Base-by-base conservation (phyloP, 345 rosid genomes). In the Boechera stricta region DNA sequence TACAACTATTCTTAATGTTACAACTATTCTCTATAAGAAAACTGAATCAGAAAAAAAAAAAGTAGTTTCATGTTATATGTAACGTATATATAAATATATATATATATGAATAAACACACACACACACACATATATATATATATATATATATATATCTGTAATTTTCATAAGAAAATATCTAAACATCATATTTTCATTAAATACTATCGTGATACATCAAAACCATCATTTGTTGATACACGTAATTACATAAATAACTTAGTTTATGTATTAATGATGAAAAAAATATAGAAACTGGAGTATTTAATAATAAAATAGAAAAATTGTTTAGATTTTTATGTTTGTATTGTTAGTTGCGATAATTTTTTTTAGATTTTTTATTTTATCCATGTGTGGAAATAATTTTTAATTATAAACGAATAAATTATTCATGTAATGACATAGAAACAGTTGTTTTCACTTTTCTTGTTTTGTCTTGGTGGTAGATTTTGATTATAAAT, bases 381-480 rank as follows among this genome's bases (percentile, higher is more conserved):
- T 56, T 59, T n/a, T 9, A 42, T 53, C 6, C 2, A 68, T 75
- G 8, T 61, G 31, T 61, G 64, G 11, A 42, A 41, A 69, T 61
- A 53, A 3, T 60, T 31, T 53, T 21, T 6, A 21, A 32, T 15
- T 32, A 53, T 61, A 24, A 60, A 39, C 42, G 29, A 62, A 18
- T 76, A 42, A 68, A 57, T 16, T 53, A 70, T 68, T 76, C 76
- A 77, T 62, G 42, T 53, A 29, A 21, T 18, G 62, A 71, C 55
- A 57, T 0, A 38, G 35, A 64, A 77, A 56, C 53, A 56, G 21
- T 71, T 77, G 76, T 64, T 69, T 56, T 71, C 44, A 56, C 72
- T 12, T 64, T 71, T 55, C 54, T 64, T 63, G 32, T 5, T 54
- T 52, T 77, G 64, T 42, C 39, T 69, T 42, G 38, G 80, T 29